Conservation (phyloP, 2,329 filamentous ascomycete species). For the Xylariaceae sp. region DNA sequence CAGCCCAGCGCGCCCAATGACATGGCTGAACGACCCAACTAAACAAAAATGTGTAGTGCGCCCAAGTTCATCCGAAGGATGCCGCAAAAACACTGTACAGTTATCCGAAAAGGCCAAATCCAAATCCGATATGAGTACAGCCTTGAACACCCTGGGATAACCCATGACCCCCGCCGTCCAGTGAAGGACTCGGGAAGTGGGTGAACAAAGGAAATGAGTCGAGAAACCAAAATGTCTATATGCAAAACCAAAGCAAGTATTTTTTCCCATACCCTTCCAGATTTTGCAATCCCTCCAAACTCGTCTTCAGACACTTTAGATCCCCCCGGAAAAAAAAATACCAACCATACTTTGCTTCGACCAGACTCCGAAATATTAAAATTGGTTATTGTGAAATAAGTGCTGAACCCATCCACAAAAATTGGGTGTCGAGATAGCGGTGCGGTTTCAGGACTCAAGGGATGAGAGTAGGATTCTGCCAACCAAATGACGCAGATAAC, state of each 20-base stretch:
- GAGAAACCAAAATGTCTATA: conserved; percentile 38
- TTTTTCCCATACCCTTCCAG: conserved; percentile 37
- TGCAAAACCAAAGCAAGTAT: conserved; percentile 30
- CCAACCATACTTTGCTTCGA: conserved; percentile 19
- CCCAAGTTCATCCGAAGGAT: conserved; percentile 28
- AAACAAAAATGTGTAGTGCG: conserved; percentile 28
- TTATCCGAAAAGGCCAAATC: conserved; percentile 27
- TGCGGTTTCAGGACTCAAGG: neutral
- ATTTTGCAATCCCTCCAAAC: conserved; percentile 34
- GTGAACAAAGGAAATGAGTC: conserved; percentile 32
- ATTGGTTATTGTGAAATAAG: neutral
- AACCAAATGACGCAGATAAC: neutral
- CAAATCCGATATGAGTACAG: conserved; percentile 36
- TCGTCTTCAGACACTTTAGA: conserved; percentile 24
- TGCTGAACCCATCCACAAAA: neutral
- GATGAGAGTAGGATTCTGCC: neutral
- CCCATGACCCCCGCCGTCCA: conserved; percentile 26
- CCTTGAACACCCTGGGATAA: conserved; percentile 22
- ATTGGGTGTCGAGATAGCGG: neutral
- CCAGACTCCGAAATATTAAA: conserved; percentile 34
- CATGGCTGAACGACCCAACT: conserved; percentile 34
- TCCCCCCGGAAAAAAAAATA: conserved; percentile 16
- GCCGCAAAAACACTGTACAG: conserved; percentile 30
- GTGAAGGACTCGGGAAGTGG: conserved; percentile 24
- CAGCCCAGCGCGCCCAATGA: conserved; percentile 37